A percentile compares a stretch with the other conserved stretches of the same genome.
These are phyloP conservation scores for Trametes punicea DNA, from an alignment of 768 basidiomycete species.

Conservation along the genomic window DNA sequence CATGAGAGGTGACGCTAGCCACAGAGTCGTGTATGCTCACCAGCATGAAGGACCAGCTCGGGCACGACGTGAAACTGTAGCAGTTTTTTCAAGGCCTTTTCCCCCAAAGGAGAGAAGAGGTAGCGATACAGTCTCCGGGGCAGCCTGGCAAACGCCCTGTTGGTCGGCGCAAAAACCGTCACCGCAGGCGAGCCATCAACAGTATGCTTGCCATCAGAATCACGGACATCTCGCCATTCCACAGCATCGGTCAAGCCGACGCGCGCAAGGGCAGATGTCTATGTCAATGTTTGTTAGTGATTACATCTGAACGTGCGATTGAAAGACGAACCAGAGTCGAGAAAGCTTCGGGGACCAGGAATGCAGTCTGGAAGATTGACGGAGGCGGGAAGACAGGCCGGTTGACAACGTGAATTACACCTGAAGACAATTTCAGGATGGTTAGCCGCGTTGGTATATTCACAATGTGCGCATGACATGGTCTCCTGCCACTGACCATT, in stretches of 20 bases:
- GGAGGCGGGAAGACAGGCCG: slow-evolving; percentile 56
- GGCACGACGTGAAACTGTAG: slow-evolving; percentile 58
- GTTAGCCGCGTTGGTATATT: too few species aligned
- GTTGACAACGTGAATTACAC: slow-evolving; percentile 50
- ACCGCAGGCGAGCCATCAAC: slow-evolving; percentile 45
- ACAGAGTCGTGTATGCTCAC: slow-evolving; percentile 28
- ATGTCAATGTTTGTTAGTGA: neutral
- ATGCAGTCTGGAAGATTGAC: slow-evolving; percentile 46
- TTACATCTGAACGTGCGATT: neutral
- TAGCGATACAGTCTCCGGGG: slow-evolving; percentile 50
- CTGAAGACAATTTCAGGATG: slow-evolving; percentile 27
- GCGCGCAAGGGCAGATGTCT: slow-evolving; percentile 59
- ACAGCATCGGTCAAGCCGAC: slow-evolving; percentile 42
- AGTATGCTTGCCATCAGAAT: slow-evolving; percentile 25
- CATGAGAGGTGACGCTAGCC: neutral
- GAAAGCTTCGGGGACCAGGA: slow-evolving; percentile 41
- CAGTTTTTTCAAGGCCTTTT: slow-evolving; percentile 47
- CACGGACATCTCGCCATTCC: slow-evolving; percentile 44
- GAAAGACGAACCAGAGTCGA: slow-evolving; percentile 43
- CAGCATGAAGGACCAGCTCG: slow-evolving; percentile 45
- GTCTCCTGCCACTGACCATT: slow-evolving; percentile 42
- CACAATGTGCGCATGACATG: neutral
- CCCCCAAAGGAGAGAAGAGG: slow-evolving; percentile 61
- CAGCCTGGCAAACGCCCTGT: slow-evolving; percentile 43
- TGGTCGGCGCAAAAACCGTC: slow-evolving; percentile 55